Conservation (phyloP, 805 yeast genomes). For the Wickerhamiella nectarea region DNA sequence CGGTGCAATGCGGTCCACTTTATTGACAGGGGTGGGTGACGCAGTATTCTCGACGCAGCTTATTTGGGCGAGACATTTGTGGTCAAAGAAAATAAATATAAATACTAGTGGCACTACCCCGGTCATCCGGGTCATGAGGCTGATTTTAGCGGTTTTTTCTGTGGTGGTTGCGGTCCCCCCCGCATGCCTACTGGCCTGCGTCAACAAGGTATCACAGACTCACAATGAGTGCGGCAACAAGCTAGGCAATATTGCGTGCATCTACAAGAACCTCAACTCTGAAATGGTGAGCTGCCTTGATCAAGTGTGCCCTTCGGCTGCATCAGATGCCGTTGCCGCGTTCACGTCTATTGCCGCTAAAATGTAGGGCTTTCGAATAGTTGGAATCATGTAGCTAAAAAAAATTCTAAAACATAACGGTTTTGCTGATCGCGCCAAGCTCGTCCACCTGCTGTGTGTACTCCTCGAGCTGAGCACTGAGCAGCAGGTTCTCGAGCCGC, state of each 20-base stretch:
- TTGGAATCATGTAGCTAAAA: neutral
- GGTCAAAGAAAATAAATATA: no score
- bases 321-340: neutral
- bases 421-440: conserved; percentile 51
- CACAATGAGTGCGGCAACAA: neutral
- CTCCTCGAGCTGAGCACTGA: conserved; percentile 53
- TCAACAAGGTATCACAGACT: neutral
- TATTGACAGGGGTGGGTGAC: no score
- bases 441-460: conserved; percentile 60
- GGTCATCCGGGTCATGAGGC: no score
- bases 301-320: neutral
- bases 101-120: no score
- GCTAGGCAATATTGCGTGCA: neutral
- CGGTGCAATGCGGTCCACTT: no score
- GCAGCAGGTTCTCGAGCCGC: conserved; percentile 55
- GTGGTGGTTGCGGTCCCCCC: neutral
- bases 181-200: neutral
- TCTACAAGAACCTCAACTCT: neutral
- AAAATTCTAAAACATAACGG: conserved; percentile 35
- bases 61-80: no score
- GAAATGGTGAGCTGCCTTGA: neutral
- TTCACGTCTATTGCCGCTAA: neutral
- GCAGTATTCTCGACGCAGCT: no score
- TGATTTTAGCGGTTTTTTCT: no score
- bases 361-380: no score